These are phyloP conservation scores for Lachancea dasiensis DNA, from an alignment of 805 yeast genomes.

Conservation along the genomic window DNA sequence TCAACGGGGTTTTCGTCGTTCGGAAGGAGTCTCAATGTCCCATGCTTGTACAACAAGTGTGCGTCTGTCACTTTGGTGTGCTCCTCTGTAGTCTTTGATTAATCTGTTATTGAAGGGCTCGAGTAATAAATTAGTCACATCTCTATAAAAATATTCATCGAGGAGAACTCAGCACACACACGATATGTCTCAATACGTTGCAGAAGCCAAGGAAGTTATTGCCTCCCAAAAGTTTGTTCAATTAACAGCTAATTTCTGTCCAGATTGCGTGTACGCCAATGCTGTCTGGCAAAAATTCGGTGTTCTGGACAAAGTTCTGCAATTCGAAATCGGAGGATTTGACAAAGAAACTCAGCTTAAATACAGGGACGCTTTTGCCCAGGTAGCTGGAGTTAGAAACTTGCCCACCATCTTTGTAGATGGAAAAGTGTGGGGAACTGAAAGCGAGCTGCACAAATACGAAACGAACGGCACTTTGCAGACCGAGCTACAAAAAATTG, in stretches of 20 bases:
- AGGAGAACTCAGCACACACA: background rate
- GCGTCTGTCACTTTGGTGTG: too few relatives aligned
- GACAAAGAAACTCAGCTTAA: slow-evolving; percentile 23
- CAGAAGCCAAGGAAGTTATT: slow-evolving; percentile 44
- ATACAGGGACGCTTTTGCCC: slow-evolving; percentile 31
- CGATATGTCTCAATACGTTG: slow-evolving; percentile 21
- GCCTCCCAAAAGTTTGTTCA: slow-evolving; percentile 44
- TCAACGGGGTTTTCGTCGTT: too few relatives aligned
- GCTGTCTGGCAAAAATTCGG: slow-evolving; percentile 48
- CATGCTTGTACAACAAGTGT: too few relatives aligned
- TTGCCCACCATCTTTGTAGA: slow-evolving; percentile 31
- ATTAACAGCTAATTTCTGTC: slow-evolving; percentile 72
- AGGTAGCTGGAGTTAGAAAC: slow-evolving; percentile 30
- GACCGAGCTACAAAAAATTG: slow-evolving; percentile 25
- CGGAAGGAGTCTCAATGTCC: too few relatives aligned
- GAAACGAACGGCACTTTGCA: slow-evolving; percentile 24
- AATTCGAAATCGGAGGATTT: slow-evolving; percentile 43
- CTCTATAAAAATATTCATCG: too few relatives aligned
- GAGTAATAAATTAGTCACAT: too few relatives aligned
- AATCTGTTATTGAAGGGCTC: too few relatives aligned
- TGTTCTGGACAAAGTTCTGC: slow-evolving; percentile 42
- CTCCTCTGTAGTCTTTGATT: too few relatives aligned
- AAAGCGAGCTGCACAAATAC: slow-evolving; percentile 25
- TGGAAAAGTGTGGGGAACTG: slow-evolving; percentile 33
- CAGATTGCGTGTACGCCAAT: slow-evolving; percentile 65